Base-by-base conservation (phyloP, 768 basidiomycete genomes). In the Kwoniella shandongensis region DNA sequence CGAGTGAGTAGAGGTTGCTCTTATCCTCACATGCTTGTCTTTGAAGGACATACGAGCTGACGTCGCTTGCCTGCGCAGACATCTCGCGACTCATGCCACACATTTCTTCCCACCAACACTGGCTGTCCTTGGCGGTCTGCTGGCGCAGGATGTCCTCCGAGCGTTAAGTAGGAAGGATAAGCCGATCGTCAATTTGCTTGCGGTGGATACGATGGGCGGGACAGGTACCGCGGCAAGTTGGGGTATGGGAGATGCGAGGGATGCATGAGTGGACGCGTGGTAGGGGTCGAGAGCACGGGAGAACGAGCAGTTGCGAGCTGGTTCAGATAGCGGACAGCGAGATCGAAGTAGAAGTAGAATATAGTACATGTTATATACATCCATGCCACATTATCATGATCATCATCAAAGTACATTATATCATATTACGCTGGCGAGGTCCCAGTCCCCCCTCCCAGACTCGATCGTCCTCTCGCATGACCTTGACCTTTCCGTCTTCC, bases 111-210 rank as follows among this genome's bases (percentile, higher is more conserved):
- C 91, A 0, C 91, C 96, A 0, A 86, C 91, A 1, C 90, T 91
- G 73, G 96, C 96, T 0, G 88, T 99, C 32, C 81, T 99, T 36
- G 96, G 96, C 25, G 96, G 96, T 22, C 83, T 98, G 78, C 79
- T 98, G 13, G 93, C 86, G 1, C 96, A 98, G 75, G 96, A 99
- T 73, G 87, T 97, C 49, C 80, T 99, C 38, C 92, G 96, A 74
- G 85, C 90, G 0, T 81, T 98, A 36, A 88, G 87, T 53, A 89
- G 87, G 54, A 86, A 91, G 48, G 96, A 98, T 68, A 84, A 88
- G 25, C 94, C 94, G 3, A 87, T 96, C 62, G 88, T 88, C 49
- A 99, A 99, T 76, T 86, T 96, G 61, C 86, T 93, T 62, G 81
- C 85, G 3, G 92, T 94, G 59, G 90, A 97, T 76, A 69, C 65